Evolutionary conservation across 1,139 yeast species (phyloP).

Genomic region (Kodamaea plutei): DNA sequence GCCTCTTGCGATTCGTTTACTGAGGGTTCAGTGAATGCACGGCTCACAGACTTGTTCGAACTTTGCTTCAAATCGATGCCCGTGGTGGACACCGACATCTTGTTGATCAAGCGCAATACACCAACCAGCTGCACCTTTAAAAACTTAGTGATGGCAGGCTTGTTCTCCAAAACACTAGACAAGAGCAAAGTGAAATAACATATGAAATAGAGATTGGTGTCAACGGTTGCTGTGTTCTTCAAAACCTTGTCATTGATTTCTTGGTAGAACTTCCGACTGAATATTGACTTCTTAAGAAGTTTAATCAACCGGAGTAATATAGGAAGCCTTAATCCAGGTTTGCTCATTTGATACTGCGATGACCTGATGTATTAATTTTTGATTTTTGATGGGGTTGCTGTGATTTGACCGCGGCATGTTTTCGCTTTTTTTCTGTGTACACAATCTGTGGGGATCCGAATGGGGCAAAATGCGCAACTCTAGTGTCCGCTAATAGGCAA

Average conservation of each 20-base stretch:
- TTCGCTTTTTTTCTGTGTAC: no score
- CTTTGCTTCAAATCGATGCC: slow-evolving; percentile 18
- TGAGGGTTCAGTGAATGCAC: slow-evolving; percentile 4
- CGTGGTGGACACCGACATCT: slow-evolving; percentile 8
- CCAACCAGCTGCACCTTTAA: slow-evolving; percentile 26
- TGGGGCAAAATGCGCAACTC: no score
- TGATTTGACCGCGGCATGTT: no score
- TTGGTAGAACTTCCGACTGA: slow-evolving; percentile 38
- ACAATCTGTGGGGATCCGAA: no score
- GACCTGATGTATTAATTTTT: no score
- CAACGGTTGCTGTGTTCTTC: slow-evolving; percentile 33
- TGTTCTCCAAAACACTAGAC: slow-evolving; percentile 40
- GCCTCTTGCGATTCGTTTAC: slow-evolving; percentile 3
- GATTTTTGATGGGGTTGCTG: no score
- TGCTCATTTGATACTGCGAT: neutral
- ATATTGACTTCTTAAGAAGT: slow-evolving; percentile 18
- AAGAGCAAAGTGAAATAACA: slow-evolving; percentile 41
- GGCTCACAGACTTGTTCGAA: slow-evolving; percentile 13
- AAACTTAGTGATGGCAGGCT: slow-evolving; percentile 30
- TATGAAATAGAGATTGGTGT: slow-evolving; percentile 39
- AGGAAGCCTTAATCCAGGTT: slow-evolving; percentile 11
- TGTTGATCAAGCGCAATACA: slow-evolving; percentile 17
- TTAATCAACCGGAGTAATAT: slow-evolving; percentile 17
- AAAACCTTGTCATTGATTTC: slow-evolving; percentile 42
- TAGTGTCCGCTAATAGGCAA: no score